A percentile compares a stretch with the other conserved stretches of the same genome.
These are phyloP conservation scores for Sabuloglossum arenarium DNA, from an alignment of 495 filamentous ascomycete genomes.

Conservation along the genomic window DNA sequence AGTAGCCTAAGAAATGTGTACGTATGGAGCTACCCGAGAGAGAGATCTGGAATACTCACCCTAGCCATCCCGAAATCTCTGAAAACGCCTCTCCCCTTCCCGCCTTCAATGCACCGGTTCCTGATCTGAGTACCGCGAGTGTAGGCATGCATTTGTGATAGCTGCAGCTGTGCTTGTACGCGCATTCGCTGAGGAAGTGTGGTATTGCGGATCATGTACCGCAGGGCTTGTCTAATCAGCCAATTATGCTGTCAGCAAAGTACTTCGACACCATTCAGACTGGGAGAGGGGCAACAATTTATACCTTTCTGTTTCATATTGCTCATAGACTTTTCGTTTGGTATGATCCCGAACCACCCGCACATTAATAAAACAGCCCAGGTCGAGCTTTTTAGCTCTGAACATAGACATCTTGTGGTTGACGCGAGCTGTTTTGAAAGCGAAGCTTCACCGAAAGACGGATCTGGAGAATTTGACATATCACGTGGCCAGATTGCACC, in stretches of 20 bases:
- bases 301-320: conserved; percentile 71
- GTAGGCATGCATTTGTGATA: conserved; percentile 87
- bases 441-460: neutral
- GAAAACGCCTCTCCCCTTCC: conserved; percentile 67
- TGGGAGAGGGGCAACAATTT: too few relatives aligned
- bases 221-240: conserved; percentile 64
- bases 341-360: conserved; percentile 77
- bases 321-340: conserved; percentile 79
- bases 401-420: conserved; percentile 47
- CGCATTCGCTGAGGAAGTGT: conserved; percentile 58
- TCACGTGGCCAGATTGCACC: neutral
- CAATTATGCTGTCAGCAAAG: neutral
- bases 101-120: conserved; percentile 79
- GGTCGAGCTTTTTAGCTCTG: conserved; percentile 65
- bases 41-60: conserved; percentile 31
- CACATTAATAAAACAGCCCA: conserved; percentile 69
- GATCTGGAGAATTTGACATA: neutral
- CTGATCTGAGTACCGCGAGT: conserved; percentile 82
- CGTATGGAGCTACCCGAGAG: neutral
- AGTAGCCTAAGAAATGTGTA: neutral
- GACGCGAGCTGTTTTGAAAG: neutral
- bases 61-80: conserved; percentile 77
- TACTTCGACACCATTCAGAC: neutral
- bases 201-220: conserved; percentile 86
- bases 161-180: conserved; percentile 76